Percentiles rank a stretch among this genome's conserved stretches.
Evolutionary conservation across 495 filamentous ascomycete species (phyloP).

Genomic region (Thermothielavioides terrestris): DNA sequence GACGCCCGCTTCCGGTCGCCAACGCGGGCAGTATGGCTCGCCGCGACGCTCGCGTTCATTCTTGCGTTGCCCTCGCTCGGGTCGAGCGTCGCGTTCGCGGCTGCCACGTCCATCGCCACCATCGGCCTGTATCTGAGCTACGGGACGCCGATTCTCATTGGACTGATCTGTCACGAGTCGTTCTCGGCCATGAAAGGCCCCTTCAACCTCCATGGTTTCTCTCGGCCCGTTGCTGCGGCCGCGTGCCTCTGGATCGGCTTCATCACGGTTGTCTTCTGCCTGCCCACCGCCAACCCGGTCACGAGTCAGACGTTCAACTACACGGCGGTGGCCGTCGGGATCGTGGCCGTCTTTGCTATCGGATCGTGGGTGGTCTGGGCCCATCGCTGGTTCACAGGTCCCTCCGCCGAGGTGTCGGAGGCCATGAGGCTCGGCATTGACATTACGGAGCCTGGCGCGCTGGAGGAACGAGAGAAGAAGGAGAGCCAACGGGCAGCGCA

Average conservation of each 20-base stretch:
- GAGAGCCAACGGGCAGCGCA: too few relatives aligned
- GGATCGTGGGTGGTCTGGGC: constrained; percentile 37
- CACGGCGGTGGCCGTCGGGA: constrained; percentile 54
- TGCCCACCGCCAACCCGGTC: constrained; percentile 52
- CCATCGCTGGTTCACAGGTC: constrained; percentile 50
- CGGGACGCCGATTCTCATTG: constrained; percentile 55
- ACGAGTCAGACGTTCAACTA: constrained; percentile 53
- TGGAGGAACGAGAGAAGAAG: constrained; percentile 36
- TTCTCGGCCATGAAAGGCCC: constrained; percentile 45
- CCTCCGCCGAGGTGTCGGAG: constrained; percentile 44
- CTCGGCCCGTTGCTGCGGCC: constrained; percentile 43
- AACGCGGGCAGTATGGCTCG: constrained; percentile 52
- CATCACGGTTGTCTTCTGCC: constrained; percentile 54
- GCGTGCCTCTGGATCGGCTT: constrained; percentile 48
- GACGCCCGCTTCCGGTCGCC: constrained; percentile 47
- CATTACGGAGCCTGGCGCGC: constrained; percentile 36
- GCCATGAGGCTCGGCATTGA: constrained; percentile 42
- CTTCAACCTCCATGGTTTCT: constrained; percentile 48
- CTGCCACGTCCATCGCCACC: constrained; percentile 58
- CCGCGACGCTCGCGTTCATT: constrained; percentile 50
- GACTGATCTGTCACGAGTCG: constrained; percentile 35
- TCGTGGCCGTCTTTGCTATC: constrained; percentile 39
- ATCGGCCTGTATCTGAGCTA: constrained; percentile 62
- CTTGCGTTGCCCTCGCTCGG: constrained; percentile 54
- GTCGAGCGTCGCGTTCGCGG: constrained; percentile 50